Evolutionary conservation across 306 rosid genomes (phyloP).

Genomic region (Prunus salicina): DNA sequence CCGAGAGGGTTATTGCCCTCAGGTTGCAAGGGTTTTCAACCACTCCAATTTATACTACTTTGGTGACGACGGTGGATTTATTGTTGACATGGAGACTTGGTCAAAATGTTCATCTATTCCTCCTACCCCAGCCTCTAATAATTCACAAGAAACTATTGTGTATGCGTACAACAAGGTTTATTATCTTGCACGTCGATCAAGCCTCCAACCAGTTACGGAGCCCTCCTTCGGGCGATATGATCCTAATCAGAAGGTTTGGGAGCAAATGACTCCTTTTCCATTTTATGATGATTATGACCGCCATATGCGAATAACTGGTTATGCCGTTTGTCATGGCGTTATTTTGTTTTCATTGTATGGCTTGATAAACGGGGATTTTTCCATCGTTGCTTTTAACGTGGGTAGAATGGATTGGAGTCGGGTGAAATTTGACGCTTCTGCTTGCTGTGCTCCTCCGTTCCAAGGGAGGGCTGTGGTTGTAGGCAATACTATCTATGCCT

Average conservation of each 20-base stretch:
- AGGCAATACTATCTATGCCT: not conserved
- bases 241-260: not conserved
- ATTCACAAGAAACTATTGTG: not conserved
- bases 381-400: not conserved
- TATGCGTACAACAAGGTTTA: not conserved
- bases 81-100: not conserved
- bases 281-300: not conserved
- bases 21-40: not conserved
- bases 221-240: not conserved
- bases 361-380: not conserved
- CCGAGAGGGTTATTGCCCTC: not conserved
- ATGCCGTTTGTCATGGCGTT: not conserved
- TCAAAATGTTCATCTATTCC: not conserved
- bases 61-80: not conserved
- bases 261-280: not conserved
- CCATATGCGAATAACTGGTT: not conserved
- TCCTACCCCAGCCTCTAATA: not conserved
- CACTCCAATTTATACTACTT: not conserved
- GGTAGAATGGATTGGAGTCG: not conserved
- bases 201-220: not conserved
- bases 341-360: not conserved
- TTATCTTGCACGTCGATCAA: not conserved
- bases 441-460: not conserved
- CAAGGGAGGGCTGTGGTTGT: not conserved
- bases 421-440: not conserved